phyloP scores from a whole-genome alignment of 1,139 yeast genomes.

The Suhomyces atakaporum region DNA sequence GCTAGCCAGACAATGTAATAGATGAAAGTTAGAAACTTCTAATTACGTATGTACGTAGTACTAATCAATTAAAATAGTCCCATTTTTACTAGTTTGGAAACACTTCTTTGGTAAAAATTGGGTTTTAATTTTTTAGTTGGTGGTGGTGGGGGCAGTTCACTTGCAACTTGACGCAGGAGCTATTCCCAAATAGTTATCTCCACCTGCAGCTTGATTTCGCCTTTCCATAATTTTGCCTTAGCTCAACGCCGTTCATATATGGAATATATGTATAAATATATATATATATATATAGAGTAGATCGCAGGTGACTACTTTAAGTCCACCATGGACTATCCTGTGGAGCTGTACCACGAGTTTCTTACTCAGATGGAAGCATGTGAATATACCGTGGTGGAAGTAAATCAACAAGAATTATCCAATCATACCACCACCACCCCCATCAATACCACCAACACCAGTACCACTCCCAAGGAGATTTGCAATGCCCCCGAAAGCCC shows the following conservation, averaged over 20 bases:
- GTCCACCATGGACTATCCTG: conserved; percentile 12
- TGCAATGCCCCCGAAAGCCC: too few relatives aligned
- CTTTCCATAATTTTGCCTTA: conserved; percentile 7
- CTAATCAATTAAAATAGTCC: too few relatives aligned
- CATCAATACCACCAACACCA: neutral
- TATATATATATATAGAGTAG: conserved; percentile 1
- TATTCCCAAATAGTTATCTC: conserved; percentile 1
- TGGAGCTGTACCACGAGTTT: conserved; percentile 36
- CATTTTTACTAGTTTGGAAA: too few relatives aligned
- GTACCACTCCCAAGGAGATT: neutral
- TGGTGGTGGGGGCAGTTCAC: neutral
- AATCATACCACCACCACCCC: conserved; percentile 1
- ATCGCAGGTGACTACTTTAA: neutral
- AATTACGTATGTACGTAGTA: too few relatives aligned
- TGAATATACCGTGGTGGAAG: conserved; percentile 19
- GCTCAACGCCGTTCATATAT: conserved; percentile 9
- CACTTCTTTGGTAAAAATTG: too few relatives aligned
- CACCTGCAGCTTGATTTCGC: conserved; percentile 5
- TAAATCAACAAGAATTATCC: conserved; percentile 1
- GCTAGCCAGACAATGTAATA: neutral
- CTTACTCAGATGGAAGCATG: conserved; percentile 32
- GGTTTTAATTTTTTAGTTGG: too few relatives aligned
- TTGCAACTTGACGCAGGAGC: conserved; percentile 3
- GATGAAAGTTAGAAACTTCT: too few relatives aligned
- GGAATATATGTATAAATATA: too few relatives aligned